phyloP scores from a whole-genome alignment of 192 early-diverging fungal genomes.

The Ambispora gerdemannii region DNA sequence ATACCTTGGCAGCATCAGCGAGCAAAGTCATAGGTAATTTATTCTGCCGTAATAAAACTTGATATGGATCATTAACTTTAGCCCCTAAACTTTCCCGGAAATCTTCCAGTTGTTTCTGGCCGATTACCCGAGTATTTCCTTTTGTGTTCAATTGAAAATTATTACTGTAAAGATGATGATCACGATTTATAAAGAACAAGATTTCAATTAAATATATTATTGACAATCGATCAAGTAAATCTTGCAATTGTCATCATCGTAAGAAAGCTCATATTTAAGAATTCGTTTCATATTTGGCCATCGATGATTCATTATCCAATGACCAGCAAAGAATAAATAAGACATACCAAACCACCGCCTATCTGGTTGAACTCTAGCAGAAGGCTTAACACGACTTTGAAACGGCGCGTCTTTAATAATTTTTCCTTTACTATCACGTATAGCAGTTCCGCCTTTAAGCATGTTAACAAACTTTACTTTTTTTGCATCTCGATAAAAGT shows the following conservation, averaged over 20 bases:
- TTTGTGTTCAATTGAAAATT: slow-evolving; percentile 32
- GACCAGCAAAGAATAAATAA: neutral
- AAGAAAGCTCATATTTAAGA: neutral
- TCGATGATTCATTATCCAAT: neutral
- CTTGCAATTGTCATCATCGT: too few species aligned
- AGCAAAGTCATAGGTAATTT: slow-evolving; percentile 95
- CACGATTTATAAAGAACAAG: too few species aligned
- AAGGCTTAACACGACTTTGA: slow-evolving; percentile 73
- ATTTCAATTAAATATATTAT: too few species aligned
- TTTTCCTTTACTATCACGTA: slow-evolving; percentile 81
- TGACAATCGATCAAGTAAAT: too few species aligned
- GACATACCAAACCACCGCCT: slow-evolving; percentile 91
- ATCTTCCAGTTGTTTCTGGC: slow-evolving; percentile 86
- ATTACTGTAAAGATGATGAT: slow-evolving; percentile 9
- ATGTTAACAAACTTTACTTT: slow-evolving; percentile 91
- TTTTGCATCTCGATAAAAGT: slow-evolving; percentile 98
- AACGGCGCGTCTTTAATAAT: slow-evolving; percentile 89
- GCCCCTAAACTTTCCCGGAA: slow-evolving; percentile 88
- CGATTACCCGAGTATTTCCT: slow-evolving; percentile 93
- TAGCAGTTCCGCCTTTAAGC: slow-evolving; percentile 84
- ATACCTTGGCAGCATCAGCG: slow-evolving; percentile 74
- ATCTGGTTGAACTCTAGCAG: slow-evolving; percentile 88
- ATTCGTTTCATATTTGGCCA: neutral
- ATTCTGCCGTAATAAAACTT: slow-evolving; percentile 87
- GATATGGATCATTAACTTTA: slow-evolving; percentile 92